A percentile compares a stretch with the other conserved stretches of the same genome.
These are phyloP conservation scores for Lactarius trivialis DNA, from an alignment of 768 basidiomycete genomes.

Conservation along the genomic window DNA sequence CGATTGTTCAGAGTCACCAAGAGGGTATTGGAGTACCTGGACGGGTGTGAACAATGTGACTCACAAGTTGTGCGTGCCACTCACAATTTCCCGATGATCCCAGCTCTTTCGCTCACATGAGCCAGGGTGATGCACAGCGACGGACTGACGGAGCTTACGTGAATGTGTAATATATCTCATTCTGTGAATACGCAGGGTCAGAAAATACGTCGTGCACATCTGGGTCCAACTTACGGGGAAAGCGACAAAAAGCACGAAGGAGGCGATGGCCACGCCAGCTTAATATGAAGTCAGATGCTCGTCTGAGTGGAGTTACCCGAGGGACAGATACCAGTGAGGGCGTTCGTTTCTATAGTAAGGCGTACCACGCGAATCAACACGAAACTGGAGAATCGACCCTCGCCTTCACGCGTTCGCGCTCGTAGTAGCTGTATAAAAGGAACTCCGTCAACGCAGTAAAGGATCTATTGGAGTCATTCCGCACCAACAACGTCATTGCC, in stretches of 20 bases:
- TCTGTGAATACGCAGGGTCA: not conserved
- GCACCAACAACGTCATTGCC: not conserved
- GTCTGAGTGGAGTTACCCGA: too few species aligned
- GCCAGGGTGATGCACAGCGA: not conserved
- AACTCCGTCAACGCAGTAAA: not conserved
- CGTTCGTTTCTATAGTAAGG: slow-evolving; percentile 26
- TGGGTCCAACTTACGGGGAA: slow-evolving; percentile 1
- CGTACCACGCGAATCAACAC: slow-evolving; percentile 16
- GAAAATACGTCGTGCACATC: not conserved
- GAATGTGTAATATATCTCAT: slow-evolving; percentile 8
- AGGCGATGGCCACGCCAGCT: slow-evolving; percentile 7
- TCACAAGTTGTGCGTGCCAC: not conserved
- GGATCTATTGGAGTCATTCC: not conserved
- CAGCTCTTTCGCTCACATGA: slow-evolving; percentile 12
- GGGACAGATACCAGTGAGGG: slow-evolving; percentile 14
- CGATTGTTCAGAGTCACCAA: slow-evolving; percentile 25
- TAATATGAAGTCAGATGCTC: not conserved
- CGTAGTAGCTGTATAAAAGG: not conserved
- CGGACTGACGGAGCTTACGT: not conserved
- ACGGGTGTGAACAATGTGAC: not conserved
- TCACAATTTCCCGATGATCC: slow-evolving; percentile 23
- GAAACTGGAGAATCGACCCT: not conserved
- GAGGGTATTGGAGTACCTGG: slow-evolving; percentile 25
- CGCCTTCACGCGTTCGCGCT: not conserved
- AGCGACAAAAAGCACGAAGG: slow-evolving; percentile 3